phyloP scores from a whole-genome alignment of 1,284 basidiomycete species.

The Cryptococcus deneoformans region DNA sequence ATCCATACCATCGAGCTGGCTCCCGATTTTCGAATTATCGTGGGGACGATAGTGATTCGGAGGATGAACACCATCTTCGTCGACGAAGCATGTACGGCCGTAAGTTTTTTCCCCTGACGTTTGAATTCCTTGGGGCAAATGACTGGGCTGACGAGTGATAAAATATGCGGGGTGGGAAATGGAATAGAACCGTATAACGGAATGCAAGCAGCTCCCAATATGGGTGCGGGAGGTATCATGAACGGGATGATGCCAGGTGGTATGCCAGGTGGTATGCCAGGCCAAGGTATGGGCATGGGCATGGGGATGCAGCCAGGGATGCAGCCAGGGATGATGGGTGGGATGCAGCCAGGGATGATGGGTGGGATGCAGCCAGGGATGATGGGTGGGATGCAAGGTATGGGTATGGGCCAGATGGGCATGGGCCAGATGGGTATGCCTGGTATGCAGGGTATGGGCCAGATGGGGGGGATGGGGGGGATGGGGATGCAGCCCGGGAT shows the following conservation, averaged over 20 bases:
- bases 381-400: too few relatives aligned
- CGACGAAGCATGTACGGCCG: constrained; percentile 17
- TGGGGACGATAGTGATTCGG: constrained; percentile 16
- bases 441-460: constrained; percentile 11
- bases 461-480: constrained; percentile 17
- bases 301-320: background rate
- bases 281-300: background rate
- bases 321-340: background rate
- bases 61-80: constrained; percentile 17
- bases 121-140: background rate
- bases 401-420: constrained; percentile 22
- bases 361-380: constrained; percentile 1
- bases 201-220: background rate
- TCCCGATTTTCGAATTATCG: too few relatives aligned
- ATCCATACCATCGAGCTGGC: constrained; percentile 6
- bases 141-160: background rate
- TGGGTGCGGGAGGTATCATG: background rate
- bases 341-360: background rate
- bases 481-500: constrained; percentile 12
- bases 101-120: constrained; percentile 7
- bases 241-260: too few relatives aligned
- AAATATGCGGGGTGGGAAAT: too few relatives aligned
- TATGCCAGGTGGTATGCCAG: too few relatives aligned
- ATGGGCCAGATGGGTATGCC: constrained; percentile 20
- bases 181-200: too few relatives aligned